phyloP scores from a whole-genome alignment of 352 stramenopile species.

The Globisporangium spinosum region DNA sequence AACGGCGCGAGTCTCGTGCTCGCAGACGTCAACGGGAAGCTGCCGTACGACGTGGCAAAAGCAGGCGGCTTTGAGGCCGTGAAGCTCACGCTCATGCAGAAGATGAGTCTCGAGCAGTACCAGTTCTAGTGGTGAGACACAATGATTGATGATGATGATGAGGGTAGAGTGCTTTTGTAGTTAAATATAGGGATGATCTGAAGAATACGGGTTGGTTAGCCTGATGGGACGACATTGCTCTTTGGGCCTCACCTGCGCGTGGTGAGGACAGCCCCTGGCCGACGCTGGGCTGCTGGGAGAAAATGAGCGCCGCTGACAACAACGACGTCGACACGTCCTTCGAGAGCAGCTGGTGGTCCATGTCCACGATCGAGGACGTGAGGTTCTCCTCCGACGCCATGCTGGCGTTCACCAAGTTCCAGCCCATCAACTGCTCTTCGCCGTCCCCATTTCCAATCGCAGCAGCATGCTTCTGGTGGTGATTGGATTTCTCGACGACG shows the following conservation, averaged over 20 bases:
- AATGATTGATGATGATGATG: neutral
- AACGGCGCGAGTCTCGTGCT: conserved; percentile 73
- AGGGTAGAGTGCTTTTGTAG: conserved; percentile 1
- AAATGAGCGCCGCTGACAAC: conserved; percentile 15
- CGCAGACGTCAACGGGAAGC: conserved; percentile 38
- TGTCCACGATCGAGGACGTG: conserved; percentile 13
- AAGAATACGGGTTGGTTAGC: conserved; percentile 24
- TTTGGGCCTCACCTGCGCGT: conserved; percentile 20
- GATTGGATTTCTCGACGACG: neutral
- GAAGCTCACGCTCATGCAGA: conserved; percentile 63
- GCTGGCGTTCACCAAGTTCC: conserved; percentile 11
- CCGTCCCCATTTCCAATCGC: neutral
- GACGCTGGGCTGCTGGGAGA: conserved; percentile 7
- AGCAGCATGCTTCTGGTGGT: neutral
- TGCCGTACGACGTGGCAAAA: conserved; percentile 65
- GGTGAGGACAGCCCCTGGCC: conserved; percentile 16
- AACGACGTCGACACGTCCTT: conserved; percentile 23
- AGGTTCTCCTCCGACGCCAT: conserved; percentile 17
- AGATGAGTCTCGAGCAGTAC: conserved; percentile 67
- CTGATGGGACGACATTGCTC: conserved; percentile 41
- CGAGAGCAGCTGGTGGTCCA: conserved; percentile 17
- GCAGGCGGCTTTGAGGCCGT: conserved; percentile 52
- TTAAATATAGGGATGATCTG: conserved; percentile 13
- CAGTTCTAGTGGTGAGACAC: conserved; percentile 30
- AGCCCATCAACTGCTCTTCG: conserved; percentile 15